Percentiles rank a stretch among this genome's conserved stretches.
phyloP scores from a whole-genome alignment of 129 eudicot genomes.

The Flaveria linearis region DNA sequence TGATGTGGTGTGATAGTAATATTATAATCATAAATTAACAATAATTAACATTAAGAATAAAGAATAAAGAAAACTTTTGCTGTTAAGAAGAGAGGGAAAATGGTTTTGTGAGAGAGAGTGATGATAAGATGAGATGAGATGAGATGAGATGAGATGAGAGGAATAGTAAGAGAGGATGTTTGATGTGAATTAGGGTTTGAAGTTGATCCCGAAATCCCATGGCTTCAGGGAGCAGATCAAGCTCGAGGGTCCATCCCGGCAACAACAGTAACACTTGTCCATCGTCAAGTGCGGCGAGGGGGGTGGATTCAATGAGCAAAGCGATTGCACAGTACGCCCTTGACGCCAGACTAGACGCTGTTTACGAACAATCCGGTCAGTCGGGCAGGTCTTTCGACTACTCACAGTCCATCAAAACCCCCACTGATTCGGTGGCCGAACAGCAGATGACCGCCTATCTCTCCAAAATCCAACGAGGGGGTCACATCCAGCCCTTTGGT shows the following conservation, averaged over 20 bases:
- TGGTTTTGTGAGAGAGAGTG: too few relatives aligned
- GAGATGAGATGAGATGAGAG: too few relatives aligned
- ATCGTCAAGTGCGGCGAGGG: too few relatives aligned
- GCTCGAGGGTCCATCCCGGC: slow-evolving; percentile 19
- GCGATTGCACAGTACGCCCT: slow-evolving; percentile 79
- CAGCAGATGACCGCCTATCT: slow-evolving; percentile 78
- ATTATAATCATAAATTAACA: too few relatives aligned
- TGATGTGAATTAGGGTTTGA: too few relatives aligned
- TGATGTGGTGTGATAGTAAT: too few relatives aligned
- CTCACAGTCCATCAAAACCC: slow-evolving; percentile 61
- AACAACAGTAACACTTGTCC: not conserved
- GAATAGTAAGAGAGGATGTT: too few relatives aligned
- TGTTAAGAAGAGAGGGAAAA: too few relatives aligned
- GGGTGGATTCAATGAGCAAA: slow-evolving; percentile 52
- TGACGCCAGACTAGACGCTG: slow-evolving; percentile 82
- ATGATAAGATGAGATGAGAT: too few relatives aligned
- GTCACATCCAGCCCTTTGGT: slow-evolving; percentile 87
- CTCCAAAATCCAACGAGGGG: slow-evolving; percentile 83
- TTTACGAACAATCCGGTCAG: slow-evolving; percentile 74
- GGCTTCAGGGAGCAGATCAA: slow-evolving; percentile 33
- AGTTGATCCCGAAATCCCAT: not conserved
- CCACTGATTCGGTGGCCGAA: slow-evolving; percentile 60
- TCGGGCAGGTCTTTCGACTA: slow-evolving; percentile 85
- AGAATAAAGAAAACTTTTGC: too few relatives aligned
- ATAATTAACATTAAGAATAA: too few relatives aligned